Conservation (phyloP, 2,329 filamentous ascomycete species). For the Mollisiaceae sp. region DNA sequence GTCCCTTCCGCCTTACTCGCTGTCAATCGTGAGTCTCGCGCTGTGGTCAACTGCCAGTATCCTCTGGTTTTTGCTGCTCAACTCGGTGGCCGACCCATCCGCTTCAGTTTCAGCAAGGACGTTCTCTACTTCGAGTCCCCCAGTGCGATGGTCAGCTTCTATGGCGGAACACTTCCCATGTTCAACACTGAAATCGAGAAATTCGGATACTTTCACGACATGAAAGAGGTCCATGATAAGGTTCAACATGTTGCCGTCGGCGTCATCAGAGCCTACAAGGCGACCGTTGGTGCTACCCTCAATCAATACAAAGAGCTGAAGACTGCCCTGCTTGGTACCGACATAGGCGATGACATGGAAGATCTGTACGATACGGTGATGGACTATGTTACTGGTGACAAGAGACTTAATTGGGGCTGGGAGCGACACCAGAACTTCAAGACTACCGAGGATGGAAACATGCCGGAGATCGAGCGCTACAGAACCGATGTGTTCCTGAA, state of each 20-base stretch:
- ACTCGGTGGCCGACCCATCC: conserved; percentile 2
- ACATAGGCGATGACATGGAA: neutral
- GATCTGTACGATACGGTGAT: neutral
- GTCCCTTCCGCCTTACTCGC: neutral
- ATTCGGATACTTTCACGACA: neutral
- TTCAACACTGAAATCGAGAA: neutral
- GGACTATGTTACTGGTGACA: neutral
- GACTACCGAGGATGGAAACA: neutral
- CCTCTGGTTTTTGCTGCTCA: neutral
- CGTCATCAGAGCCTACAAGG: neutral
- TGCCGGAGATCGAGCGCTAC: neutral
- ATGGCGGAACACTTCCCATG: conserved; percentile 1
- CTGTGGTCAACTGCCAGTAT: neutral
- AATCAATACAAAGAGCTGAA: neutral
- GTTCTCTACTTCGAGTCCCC: neutral
- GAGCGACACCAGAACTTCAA: neutral
- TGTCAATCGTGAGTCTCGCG: neutral
- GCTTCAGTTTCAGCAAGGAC: conserved; percentile 2
- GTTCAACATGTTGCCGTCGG: neutral
- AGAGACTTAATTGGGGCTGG: neutral
- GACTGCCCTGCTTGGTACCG: neutral
- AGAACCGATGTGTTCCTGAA: neutral
- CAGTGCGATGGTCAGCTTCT: neutral
- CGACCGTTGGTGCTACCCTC: neutral
- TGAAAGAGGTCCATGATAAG: neutral